Conservation (phyloP, 2,329 filamentous ascomycete species). For the Fusarium torulosum region DNA sequence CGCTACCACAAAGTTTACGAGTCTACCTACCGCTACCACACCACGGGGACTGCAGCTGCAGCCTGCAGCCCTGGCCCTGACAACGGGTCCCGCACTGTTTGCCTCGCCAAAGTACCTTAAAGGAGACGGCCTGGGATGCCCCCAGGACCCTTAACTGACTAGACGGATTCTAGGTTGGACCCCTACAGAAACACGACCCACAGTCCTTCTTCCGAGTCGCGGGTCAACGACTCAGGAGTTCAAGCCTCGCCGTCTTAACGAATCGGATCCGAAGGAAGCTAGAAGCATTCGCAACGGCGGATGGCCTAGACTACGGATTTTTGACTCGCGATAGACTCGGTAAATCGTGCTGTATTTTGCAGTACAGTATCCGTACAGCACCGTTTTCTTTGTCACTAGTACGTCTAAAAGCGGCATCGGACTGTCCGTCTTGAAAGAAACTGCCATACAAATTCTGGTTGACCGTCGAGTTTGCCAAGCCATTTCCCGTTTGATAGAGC, state of each 20-base stretch:
- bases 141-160: constrained; percentile 10
- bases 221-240: constrained; percentile 39
- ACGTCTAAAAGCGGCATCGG: constrained; percentile 20
- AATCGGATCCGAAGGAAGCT: constrained; percentile 34
- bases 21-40: background rate
- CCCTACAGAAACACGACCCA: constrained; percentile 36
- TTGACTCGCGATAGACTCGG: constrained; percentile 22
- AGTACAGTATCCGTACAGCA: constrained; percentile 15
- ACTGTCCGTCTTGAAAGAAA: constrained; percentile 23
- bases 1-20: too few species aligned
- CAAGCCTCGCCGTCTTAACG: constrained; percentile 20
- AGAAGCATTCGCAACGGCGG: constrained; percentile 6
- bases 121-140: constrained; percentile 11
- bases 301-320: constrained; percentile 33
- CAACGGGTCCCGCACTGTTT: constrained; percentile 37
- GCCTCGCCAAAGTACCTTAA: constrained; percentile 39
- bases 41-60: constrained; percentile 18
- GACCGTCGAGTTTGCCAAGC: constrained; percentile 4
- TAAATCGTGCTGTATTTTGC: background rate
- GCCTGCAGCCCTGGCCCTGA: constrained; percentile 32
- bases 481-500: constrained; percentile 6
- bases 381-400: constrained; percentile 18
- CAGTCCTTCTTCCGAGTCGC: constrained; percentile 7
- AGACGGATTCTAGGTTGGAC: constrained; percentile 23
- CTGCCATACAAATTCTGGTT: constrained; percentile 11